These are phyloP conservation scores for Cladosporium halotolerans DNA, from an alignment of 2,329 filamentous ascomycete species.

Conservation along the genomic window DNA sequence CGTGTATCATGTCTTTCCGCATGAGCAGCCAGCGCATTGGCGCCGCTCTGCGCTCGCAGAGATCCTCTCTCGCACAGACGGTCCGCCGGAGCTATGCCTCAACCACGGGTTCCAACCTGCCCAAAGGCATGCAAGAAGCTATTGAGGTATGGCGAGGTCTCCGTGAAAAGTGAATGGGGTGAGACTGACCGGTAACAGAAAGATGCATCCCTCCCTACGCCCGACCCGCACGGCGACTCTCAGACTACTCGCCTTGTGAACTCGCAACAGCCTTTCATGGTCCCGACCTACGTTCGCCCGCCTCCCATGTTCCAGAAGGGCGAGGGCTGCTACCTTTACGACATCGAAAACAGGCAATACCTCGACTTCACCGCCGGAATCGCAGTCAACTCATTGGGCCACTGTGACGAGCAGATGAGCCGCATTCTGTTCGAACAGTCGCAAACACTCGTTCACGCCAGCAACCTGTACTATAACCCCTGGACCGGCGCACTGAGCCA, in stretches of 20 bases:
- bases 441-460: constrained; percentile 77
- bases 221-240: constrained; percentile 69
- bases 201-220: constrained; percentile 53
- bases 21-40: constrained; percentile 19
- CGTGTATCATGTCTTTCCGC: constrained; percentile 18
- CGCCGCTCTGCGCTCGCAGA: constrained; percentile 15
- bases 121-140: constrained; percentile 34
- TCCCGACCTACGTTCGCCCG: constrained; percentile 88
- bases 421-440: constrained; percentile 62
- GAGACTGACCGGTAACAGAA: not conserved
- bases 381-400: constrained; percentile 86
- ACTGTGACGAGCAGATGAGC: constrained; percentile 75
- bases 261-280: constrained; percentile 80
- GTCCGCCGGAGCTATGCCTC: constrained; percentile 30
- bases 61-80: constrained; percentile 4
- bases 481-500: constrained; percentile 90
- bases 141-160: constrained; percentile 32
- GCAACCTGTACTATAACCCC: constrained; percentile 94
- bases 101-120: constrained; percentile 36
- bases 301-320: constrained; percentile 85
- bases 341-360: constrained; percentile 81
- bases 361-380: constrained; percentile 95
- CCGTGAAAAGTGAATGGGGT: not conserved
- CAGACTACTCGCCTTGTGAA: constrained; percentile 67
- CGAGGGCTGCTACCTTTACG: constrained; percentile 81